Base-by-base conservation (phyloP, 257 asterid genomes). In the Nicotiana otophora region DNA sequence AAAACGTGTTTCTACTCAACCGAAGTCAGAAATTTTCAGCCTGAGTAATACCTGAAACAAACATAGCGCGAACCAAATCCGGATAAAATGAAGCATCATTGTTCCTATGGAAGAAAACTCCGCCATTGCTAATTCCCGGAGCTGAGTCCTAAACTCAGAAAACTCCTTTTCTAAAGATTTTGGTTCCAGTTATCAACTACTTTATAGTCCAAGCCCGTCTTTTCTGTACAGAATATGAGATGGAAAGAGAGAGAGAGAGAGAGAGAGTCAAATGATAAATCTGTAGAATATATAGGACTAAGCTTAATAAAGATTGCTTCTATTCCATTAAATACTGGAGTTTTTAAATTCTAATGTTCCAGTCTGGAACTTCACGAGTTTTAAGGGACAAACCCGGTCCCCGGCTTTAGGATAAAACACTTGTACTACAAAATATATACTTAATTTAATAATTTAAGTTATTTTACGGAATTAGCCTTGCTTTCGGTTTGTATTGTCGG, bases 401-500 rank as follows among this genome's bases (percentile, higher is more conserved):
- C 48, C 48, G 11, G 48, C 46, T 36, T 36, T 36, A 36, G 46
- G 46, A 36, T 36, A 5, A 33, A 33, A 36, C 46, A 36, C 8
- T 36, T 23, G 26, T 23, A 23, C 26, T 23, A 23, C 26, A 23
- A 23, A 23, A 23, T 23, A 23, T 36, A 36, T 36, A 36, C 7
- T 1, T 5, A 7, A 7, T 42, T 42, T 42, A 42, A 42, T 42
- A 7, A 42, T 42, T 36, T 7, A 6, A 39, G 46, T 39, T 7
- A 39, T 14, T 82, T 82, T 53, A 88, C 96, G 76, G 10, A 67
- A 86, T 53, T 74, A 53, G 82, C 96, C 92, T 76, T 90, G 84
- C 91, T 90, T 92, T 90, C 92, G 93, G 94, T 84, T 67, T 30
- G 57, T 16, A 80, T 57, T 79, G 88, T 86, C 86, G 84, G 88